phyloP scores from a whole-genome alignment of 2,329 filamentous ascomycete genomes.

The Phaeoacremonium minimum region DNA sequence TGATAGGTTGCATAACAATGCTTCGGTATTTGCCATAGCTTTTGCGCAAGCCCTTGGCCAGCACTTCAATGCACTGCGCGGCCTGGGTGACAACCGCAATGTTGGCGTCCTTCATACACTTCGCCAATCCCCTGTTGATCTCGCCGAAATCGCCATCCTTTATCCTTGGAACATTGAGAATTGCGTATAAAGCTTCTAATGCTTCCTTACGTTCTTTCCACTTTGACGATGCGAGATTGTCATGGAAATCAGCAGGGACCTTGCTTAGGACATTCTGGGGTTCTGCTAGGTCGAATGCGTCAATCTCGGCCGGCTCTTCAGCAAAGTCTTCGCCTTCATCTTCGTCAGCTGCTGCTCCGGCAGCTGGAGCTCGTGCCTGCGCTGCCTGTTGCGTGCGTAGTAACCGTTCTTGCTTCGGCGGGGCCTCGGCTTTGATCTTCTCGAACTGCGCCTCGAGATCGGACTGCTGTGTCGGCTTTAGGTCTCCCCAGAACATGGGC shows the following conservation, averaged over 20 bases:
- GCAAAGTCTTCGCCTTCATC: conserved; percentile 54
- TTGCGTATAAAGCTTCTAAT: conserved; percentile 72
- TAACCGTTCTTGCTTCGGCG: conserved; percentile 86
- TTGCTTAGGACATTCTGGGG: conserved; percentile 83
- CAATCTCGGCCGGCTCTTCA: conserved; percentile 68
- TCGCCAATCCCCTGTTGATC: conserved; percentile 77
- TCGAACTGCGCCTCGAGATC: conserved; percentile 95
- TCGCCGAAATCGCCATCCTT: conserved; percentile 89
- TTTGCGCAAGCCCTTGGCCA: conserved; percentile 80
- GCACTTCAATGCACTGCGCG: conserved; percentile 83
- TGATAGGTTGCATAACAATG: conserved; percentile 78
- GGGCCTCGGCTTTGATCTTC: conserved; percentile 79
- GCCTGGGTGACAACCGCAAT: conserved; percentile 90
- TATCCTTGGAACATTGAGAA: conserved; percentile 81
- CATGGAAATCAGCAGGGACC: conserved; percentile 75
- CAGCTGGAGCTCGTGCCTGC: conserved; percentile 62
- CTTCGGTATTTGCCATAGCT: conserved; percentile 77
- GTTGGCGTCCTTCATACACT: conserved; percentile 99
- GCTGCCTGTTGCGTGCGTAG: conserved; percentile 86
- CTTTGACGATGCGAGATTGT: conserved; percentile 83
- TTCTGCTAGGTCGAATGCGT: conserved; percentile 77
- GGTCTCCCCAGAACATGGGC: conserved; percentile 90
- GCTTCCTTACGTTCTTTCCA: conserved; percentile 99
- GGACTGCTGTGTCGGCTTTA: conserved; percentile 92
- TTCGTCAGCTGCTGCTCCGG: conserved; percentile 51